These are phyloP conservation scores for Mycena olivaceomarginata DNA, from an alignment of 768 basidiomycete genomes.

Conservation along the genomic window DNA sequence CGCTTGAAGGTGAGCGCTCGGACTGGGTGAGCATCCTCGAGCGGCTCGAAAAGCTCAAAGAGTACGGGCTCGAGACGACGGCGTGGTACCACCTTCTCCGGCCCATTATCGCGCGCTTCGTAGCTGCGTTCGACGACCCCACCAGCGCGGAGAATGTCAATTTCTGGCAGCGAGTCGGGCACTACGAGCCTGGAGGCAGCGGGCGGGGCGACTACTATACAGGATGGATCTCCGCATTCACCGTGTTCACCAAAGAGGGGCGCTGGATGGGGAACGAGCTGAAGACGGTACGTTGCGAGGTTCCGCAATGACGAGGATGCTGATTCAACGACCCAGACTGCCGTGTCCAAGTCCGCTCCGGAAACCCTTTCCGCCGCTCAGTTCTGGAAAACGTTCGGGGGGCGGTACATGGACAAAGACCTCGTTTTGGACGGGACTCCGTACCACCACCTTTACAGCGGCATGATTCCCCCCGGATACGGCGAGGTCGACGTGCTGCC, in stretches of 20 bases:
- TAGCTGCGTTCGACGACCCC: slow-evolving; percentile 56
- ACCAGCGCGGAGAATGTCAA: background rate
- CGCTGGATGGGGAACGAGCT: slow-evolving; percentile 37
- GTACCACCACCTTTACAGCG: slow-evolving; percentile 37
- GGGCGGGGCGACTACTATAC: slow-evolving; percentile 27
- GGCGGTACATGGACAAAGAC: background rate
- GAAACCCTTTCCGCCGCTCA: slow-evolving; percentile 1
- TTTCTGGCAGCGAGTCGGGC: background rate
- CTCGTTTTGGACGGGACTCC: slow-evolving; percentile 32
- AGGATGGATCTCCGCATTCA: slow-evolving; percentile 47
- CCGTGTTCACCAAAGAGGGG: slow-evolving; percentile 41
- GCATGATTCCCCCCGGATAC: slow-evolving; percentile 38
- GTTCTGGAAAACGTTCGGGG: slow-evolving; percentile 17
- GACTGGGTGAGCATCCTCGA: slow-evolving; percentile 62
- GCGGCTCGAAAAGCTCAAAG: slow-evolving; percentile 60
- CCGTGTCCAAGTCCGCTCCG: background rate
- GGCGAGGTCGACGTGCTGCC: slow-evolving; percentile 42
- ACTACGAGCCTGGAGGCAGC: slow-evolving; percentile 27
- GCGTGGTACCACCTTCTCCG: background rate
- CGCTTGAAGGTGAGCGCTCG: slow-evolving; percentile 61
- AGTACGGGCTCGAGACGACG: too few species aligned
- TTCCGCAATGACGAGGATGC: background rate
- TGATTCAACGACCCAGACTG: background rate
- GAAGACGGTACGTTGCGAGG: background rate
- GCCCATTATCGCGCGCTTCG: slow-evolving; percentile 57